phyloP scores from a whole-genome alignment of 805 yeast genomes.

The Metschnikowia gelsemii region DNA sequence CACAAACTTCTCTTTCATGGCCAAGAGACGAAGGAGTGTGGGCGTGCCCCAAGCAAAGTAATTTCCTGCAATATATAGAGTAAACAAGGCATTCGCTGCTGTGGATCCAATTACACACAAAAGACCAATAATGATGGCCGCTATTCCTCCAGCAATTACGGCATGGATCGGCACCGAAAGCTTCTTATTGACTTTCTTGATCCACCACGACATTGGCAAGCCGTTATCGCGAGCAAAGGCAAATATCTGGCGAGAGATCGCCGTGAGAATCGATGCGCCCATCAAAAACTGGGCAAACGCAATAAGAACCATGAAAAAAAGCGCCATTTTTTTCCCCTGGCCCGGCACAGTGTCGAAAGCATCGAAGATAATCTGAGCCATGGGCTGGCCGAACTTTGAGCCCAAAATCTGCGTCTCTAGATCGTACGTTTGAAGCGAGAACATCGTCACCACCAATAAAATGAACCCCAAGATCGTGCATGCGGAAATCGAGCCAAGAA shows the following conservation, averaged over 20 bases:
- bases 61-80: constrained; percentile 61
- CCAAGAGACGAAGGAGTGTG: constrained; percentile 44
- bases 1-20: constrained; percentile 48
- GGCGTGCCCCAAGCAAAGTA: constrained; percentile 65
- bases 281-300: constrained; percentile 62
- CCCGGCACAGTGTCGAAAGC: constrained; percentile 37
- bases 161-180: constrained; percentile 68
- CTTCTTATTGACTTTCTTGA: constrained; percentile 56
- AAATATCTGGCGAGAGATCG: constrained; percentile 70
- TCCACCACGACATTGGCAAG: constrained; percentile 50
- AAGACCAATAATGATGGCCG: constrained; percentile 54
- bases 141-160: constrained; percentile 44
- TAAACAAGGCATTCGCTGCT: constrained; percentile 69
- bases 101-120: constrained; percentile 56
- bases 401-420: constrained; percentile 23
- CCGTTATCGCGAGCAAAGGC: constrained; percentile 79
- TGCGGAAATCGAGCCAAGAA: constrained; percentile 54
- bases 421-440: constrained; percentile 51
- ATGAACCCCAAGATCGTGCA: constrained; percentile 62
- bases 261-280: constrained; percentile 63
- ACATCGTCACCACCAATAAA: constrained; percentile 52
- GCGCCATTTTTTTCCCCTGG: constrained; percentile 59
- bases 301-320: constrained; percentile 59
- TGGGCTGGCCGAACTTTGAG: constrained; percentile 49
- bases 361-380: constrained; percentile 64